Percentiles rank a stretch among this genome's conserved stretches.
These are phyloP conservation scores for Patellifolia procumbens DNA, from an alignment of 179 eudicot genomes.

Conservation along the genomic window DNA sequence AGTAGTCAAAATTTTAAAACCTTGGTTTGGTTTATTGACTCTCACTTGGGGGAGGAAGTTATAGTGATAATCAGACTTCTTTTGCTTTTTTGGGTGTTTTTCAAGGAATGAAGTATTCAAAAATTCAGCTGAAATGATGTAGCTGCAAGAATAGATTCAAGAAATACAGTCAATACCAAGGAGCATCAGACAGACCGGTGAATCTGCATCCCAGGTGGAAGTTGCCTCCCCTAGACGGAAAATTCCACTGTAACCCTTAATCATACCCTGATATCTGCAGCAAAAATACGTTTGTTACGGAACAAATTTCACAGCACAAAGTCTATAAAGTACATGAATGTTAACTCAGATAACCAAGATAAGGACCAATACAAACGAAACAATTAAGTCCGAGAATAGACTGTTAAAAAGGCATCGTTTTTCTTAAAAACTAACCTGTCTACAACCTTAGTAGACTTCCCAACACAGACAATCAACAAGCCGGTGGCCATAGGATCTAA, in stretches of 20 bases:
- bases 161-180: constrained; percentile 19
- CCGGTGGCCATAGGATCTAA: constrained; percentile 99
- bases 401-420: background rate
- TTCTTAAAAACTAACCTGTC: constrained; percentile 55
- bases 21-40: background rate
- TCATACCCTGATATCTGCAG: constrained; percentile 95
- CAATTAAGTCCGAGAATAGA: background rate
- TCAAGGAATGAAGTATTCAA: background rate
- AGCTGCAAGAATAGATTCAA: background rate
- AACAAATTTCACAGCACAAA: background rate
- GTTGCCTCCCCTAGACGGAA: constrained; percentile 98
- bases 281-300: constrained; percentile 17
- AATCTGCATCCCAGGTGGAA: constrained; percentile 99
- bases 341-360: background rate
- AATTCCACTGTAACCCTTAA: constrained; percentile 89
- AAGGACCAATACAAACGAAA: too few relatives aligned
- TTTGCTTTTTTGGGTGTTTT: background rate
- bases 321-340: background rate
- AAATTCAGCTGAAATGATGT: background rate
- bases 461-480: constrained; percentile 92
- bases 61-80: background rate
- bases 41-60: background rate
- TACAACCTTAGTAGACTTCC: constrained; percentile 92
- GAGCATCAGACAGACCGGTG: constrained; percentile 64
- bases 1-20: background rate